Evolutionary conservation across 176 grass and related monocot genomes (phyloP).

Genomic region (Zoysia pacifica): DNA sequence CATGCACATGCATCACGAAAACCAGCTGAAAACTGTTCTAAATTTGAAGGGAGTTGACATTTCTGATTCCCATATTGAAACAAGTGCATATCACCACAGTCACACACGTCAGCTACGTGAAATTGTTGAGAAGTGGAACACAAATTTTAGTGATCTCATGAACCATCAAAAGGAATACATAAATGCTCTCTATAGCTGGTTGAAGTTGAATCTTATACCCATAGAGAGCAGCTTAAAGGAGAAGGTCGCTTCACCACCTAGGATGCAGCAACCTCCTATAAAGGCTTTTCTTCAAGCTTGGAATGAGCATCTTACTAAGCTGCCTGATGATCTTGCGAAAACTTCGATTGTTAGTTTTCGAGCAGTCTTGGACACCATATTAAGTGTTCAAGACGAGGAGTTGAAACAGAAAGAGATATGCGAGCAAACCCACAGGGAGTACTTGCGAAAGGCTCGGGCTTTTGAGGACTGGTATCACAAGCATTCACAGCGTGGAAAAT

Average conservation of each 20-base stretch:
- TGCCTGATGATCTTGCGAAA: slow-evolving; percentile 81
- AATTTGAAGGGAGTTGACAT: slow-evolving; percentile 72
- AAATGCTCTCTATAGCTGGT: slow-evolving; percentile 71
- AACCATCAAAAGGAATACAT: slow-evolving; percentile 81
- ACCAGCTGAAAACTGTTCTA: slow-evolving; percentile 64
- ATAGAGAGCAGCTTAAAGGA: slow-evolving; percentile 96
- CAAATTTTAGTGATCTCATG: slow-evolving; percentile 72
- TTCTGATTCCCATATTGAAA: slow-evolving; percentile 72
- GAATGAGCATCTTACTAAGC: slow-evolving; percentile 72
- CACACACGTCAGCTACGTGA: slow-evolving; percentile 72
- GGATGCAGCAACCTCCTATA: slow-evolving; percentile 71
- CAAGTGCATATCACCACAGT: slow-evolving; percentile 72
- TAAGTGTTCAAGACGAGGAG: slow-evolving; percentile 81
- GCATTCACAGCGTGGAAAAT: slow-evolving; percentile 51
- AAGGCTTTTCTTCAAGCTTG: slow-evolving; percentile 76
- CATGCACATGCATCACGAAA: slow-evolving; percentile 69
- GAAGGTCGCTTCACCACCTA: slow-evolving; percentile 81
- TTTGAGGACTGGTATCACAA: slow-evolving; percentile 94
- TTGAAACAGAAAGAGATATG: slow-evolving; percentile 84
- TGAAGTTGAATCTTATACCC: slow-evolving; percentile 87
- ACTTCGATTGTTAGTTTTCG: slow-evolving; percentile 73
- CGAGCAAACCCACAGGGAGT: slow-evolving; percentile 62
- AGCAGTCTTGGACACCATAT: slow-evolving; percentile 79
- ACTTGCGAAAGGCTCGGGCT: slow-evolving; percentile 57
- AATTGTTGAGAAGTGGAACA: slow-evolving; percentile 78